A percentile compares a stretch with the other conserved stretches of the same genome.
Evolutionary conservation across 768 basidiomycete species (phyloP).

Genomic region (Serendipita sp.): DNA sequence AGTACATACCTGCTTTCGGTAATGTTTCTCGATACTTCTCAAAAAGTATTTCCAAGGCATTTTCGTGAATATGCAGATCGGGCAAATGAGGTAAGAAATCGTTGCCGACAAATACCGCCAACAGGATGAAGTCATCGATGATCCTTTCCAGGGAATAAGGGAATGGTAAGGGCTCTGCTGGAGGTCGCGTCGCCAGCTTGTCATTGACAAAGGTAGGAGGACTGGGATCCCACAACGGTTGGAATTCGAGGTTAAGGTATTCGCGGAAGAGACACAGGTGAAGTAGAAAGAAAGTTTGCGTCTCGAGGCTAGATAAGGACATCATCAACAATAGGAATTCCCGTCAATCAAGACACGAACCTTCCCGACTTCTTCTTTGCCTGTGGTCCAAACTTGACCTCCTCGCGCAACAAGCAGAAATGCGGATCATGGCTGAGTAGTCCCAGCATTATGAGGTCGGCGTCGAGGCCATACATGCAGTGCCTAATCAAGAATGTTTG

Average conservation of each 20-base stretch:
- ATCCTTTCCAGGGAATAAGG: constrained; percentile 80
- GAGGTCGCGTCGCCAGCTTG: constrained; percentile 19
- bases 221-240: constrained; percentile 19
- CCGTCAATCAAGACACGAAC: constrained; percentile 21
- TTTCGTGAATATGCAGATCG: constrained; percentile 94
- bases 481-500: constrained; percentile 43
- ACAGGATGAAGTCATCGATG: constrained; percentile 94
- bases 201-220: background rate
- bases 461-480: constrained; percentile 95
- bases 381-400: constrained; percentile 90
- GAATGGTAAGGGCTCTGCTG: constrained; percentile 56
- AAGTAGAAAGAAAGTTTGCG: constrained; percentile 85
- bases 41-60: constrained; percentile 83
- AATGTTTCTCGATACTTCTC: constrained; percentile 90
- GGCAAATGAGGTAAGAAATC: constrained; percentile 95
- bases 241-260: constrained; percentile 94
- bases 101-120: constrained; percentile 95
- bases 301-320: constrained; percentile 33
- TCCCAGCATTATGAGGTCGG: constrained; percentile 96
- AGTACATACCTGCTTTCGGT: constrained; percentile 46
- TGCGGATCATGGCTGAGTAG: constrained; percentile 96
- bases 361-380: constrained; percentile 47
- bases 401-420: constrained; percentile 92
- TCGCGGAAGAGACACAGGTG: constrained; percentile 92
- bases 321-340: background rate